A percentile compares a stretch with the other conserved stretches of the same genome.
phyloP scores from a whole-genome alignment of 805 yeast genomes.

The Kodamaea laetipori region DNA sequence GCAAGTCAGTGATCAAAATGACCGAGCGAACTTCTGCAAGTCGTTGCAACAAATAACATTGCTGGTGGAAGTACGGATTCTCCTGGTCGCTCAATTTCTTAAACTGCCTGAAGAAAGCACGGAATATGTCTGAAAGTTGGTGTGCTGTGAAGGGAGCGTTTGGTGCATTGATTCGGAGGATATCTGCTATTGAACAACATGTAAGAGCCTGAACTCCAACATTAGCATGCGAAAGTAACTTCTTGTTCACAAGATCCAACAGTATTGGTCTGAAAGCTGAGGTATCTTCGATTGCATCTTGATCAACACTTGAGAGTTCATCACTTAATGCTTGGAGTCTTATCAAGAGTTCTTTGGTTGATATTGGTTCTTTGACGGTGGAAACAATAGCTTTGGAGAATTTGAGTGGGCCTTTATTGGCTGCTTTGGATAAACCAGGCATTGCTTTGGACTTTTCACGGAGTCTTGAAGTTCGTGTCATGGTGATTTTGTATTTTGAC shows the following conservation, averaged over 20 bases:
- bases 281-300: constrained; percentile 52
- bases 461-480: constrained; percentile 1
- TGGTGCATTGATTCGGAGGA: constrained; percentile 79
- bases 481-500: background rate
- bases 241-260: constrained; percentile 56
- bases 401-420: constrained; percentile 25
- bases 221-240: constrained; percentile 61
- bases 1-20: constrained; percentile 73
- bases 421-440: constrained; percentile 20
- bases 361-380: constrained; percentile 55
- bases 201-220: constrained; percentile 67
- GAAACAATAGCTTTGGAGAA: constrained; percentile 49
- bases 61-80: constrained; percentile 63
- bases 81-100: constrained; percentile 54
- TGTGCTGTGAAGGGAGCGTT: constrained; percentile 80
- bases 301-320: constrained; percentile 64
- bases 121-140: constrained; percentile 66
- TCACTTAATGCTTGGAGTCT: constrained; percentile 61
- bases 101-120: constrained; percentile 65
- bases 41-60: constrained; percentile 63
- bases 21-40: constrained; percentile 76
- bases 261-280: constrained; percentile 44
- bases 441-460: constrained; percentile 4
- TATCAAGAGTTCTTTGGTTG: constrained; percentile 60
- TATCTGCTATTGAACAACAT: constrained; percentile 75